Evolutionary conservation across 768 basidiomycete genomes (phyloP).

Genomic region (Imleria badia): DNA sequence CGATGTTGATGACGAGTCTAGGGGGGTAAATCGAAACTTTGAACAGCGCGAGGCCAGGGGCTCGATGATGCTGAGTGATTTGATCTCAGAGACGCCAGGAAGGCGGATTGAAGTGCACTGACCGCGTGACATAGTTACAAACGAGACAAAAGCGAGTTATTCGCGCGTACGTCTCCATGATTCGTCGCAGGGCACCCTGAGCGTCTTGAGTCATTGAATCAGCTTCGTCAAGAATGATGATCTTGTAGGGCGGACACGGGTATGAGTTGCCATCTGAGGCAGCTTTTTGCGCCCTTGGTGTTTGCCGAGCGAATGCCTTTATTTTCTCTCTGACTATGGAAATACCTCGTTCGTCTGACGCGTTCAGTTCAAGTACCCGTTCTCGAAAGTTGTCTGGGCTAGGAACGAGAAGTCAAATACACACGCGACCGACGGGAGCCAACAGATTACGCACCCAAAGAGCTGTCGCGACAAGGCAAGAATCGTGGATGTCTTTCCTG

Average conservation of each 20-base stretch:
- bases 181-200: constrained; percentile 93
- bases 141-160: constrained; percentile 98
- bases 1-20: constrained; percentile 76
- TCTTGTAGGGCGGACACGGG: constrained; percentile 97
- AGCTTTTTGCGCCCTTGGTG: constrained; percentile 72
- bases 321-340: constrained; percentile 96
- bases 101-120: constrained; percentile 17
- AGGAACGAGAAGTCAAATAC: background rate
- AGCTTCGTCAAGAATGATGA: constrained; percentile 97
- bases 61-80: constrained; percentile 81
- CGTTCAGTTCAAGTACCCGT: constrained; percentile 95
- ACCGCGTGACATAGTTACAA: constrained; percentile 99
- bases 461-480: constrained; percentile 91
- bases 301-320: constrained; percentile 95
- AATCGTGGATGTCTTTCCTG: constrained; percentile 98
- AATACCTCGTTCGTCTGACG: constrained; percentile 98
- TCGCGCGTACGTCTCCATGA: constrained; percentile 98
- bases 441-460: constrained; percentile 69
- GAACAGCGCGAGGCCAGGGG: constrained; percentile 98
- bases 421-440: background rate
- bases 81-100: constrained; percentile 1
- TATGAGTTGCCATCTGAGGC: constrained; percentile 82
- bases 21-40: constrained; percentile 96
- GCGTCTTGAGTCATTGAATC: constrained; percentile 99
- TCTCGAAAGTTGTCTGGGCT: constrained; percentile 94